Base-by-base conservation (phyloP, 2,329 filamentous ascomycete genomes). In the Colletotrichum shisoi region DNA sequence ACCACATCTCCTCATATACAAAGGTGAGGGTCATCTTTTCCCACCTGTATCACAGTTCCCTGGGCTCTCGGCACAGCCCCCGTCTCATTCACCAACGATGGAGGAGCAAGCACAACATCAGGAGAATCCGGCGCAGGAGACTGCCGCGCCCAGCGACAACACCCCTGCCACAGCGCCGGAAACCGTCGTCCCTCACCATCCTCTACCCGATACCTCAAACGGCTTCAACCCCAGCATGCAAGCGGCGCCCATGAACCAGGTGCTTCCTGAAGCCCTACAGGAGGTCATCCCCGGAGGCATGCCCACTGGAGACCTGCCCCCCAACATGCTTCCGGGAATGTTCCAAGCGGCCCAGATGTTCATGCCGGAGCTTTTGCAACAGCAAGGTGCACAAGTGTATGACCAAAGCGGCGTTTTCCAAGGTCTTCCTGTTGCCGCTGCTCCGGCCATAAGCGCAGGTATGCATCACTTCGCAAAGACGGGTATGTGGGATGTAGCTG, bases 391-490 rank as follows among this genome's bases (percentile, higher is more conserved):
- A 24, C 56, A 68, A 45, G 52, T 68, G 49, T 56, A 59, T 27
- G 46, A 69, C 27, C 49, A 54, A 51, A 71, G 71, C 57, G 70
- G 69, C 27, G 59, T 68, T 15, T 53, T 57, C 17, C 63, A 69
- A n/a, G 52, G 68, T 13, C 34, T 63, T 21, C 49, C 64, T 12
- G 27, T 40, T 31, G 40, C 65, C 12, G 45, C 70, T 19, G 39
- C 69, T 19, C 71, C 73, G 53, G 69, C 69, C 59, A 76, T 76
- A 71, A 76, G 74, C 60, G 73, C 74, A 59, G 75, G 75, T 74
- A 68, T 66, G 73, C 21, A 52, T 58, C 52, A 24, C 53, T 56
- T 24, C 37, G 13, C 21, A 42, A 34, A 24, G 3, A 24, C 13
- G 27, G 39, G 21, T 42, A 13, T 46, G 19, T 7, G 15, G 13